Evolutionary conservation across 2,329 filamentous ascomycete species (phyloP), one percentile per base, ranked within the genome.

Genomic region (Colletotrichum camelliae): DNA sequence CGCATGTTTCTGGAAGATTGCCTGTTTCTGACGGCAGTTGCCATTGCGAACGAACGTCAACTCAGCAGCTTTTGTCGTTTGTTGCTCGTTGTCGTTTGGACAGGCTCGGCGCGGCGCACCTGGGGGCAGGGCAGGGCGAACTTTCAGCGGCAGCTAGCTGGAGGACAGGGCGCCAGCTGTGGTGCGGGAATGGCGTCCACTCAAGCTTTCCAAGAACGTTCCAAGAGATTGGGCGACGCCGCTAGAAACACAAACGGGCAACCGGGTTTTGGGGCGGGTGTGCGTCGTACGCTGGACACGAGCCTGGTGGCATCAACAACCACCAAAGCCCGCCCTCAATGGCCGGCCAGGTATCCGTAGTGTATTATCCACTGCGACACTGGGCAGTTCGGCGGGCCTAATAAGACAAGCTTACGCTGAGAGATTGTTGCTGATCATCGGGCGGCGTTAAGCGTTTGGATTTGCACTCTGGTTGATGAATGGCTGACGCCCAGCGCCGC

Each of bases 201-300:
- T 76, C 74, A 76, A 76, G 74, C 74, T 76, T 76, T 76, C 74
- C 74, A 76, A 76, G 74, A 75, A 75, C 75, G 60, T 75, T 70
- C 74, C 74, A 76, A 76, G 74, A 76, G 74, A 76, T 75, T 75
- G 74, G 71, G 66, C 74, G 74, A 75, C 66, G 74, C 60, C 74
- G 71, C 74, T 76, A 76, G 74, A 66, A 61, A 48, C 65, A 74
- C 62, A 43, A 69, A 74, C 57, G 64, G 64, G 70, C 65, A 35
- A 55, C 70, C 21, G 70, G 70, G 67, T 61, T 52, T 52, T 16
- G 57, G 67, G 71, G 60, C 52, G 70, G 35, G 70, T 43, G 58
- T 60, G 57, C 35, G 60, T 75, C 60, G 67, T 39, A 61, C 58
- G 55, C 24, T 43, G 39, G 39, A 43, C 39, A 12, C 39, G 35